Base-by-base conservation (phyloP, 1,284 basidiomycete species). In the Ustanciosporium gigantosporum region DNA sequence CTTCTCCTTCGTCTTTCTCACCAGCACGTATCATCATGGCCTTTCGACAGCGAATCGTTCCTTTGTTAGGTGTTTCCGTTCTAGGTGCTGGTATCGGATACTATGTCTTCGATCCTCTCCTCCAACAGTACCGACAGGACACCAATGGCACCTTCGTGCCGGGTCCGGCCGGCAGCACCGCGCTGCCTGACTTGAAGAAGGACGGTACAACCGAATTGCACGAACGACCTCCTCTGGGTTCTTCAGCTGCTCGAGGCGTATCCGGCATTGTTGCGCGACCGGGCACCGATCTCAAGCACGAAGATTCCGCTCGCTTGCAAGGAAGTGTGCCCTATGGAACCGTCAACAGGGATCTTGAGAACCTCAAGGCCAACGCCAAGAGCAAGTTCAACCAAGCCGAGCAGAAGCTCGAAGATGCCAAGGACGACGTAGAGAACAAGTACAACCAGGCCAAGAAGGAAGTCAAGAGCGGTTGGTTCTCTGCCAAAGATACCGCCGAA, bases 81-180 rank as follows among this genome's bases (percentile, higher is more conserved):
- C 46, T 60, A 2, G 61, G 61, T 46, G 61, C 60, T 25, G 61
- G 61, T 39, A 60, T 66, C 15, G 61, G 61, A 25, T 55, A 56
- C 56, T 66, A 56, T 36, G 61, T 66, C 47, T 66, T 60, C 32
- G 61, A 66, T n/a, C 61, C 61, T 17, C 20, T 66, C 27, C 61
- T 66, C 17, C 46, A 49, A 29, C 61, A 66, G 46, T 66, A 66
- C 27, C 32, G 41, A 20, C 49, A 56, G 36, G 61, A 66, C 42
- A 66, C 61, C 45, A 48, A 52, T 24, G 56, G 57, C 38, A 66
- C 61, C 24, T 66, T 60, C 24, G 34, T 42, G 7, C 36, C 61
- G 11, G 56, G 51, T 20, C 44, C 47, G 14, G 47, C 56, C 15
- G 56, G 56, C 29, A 48, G 42, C 50, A 53, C 44, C 35, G 25